phyloP scores from a whole-genome alignment of 176 grass and related monocot genomes.

The Paspalum vaginatum region DNA sequence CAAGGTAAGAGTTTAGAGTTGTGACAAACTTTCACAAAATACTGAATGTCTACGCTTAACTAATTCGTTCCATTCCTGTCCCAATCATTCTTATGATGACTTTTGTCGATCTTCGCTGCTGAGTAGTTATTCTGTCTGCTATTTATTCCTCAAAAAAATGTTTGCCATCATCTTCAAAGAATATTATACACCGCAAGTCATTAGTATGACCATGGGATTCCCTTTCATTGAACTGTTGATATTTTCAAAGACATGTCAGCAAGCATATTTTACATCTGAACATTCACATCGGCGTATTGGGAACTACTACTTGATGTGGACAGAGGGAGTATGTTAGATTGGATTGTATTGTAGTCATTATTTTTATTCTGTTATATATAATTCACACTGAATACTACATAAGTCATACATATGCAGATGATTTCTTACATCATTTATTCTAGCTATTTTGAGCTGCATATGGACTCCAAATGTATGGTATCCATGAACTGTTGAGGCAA shows the following conservation, averaged over 20 bases:
- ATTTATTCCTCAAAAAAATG: background rate
- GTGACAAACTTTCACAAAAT: background rate
- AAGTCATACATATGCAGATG: background rate
- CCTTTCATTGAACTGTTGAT: background rate
- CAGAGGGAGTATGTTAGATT: background rate
- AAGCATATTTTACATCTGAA: background rate
- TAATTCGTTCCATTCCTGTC: background rate
- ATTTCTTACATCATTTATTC: background rate
- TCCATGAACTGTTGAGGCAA: background rate
- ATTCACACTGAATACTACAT: background rate
- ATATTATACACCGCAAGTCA: background rate
- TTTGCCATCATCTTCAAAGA: background rate
- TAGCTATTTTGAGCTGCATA: background rate
- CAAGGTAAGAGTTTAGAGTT: background rate
- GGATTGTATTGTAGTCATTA: background rate
- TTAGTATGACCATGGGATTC: background rate
- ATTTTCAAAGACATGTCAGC: background rate
- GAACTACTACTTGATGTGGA: background rate
- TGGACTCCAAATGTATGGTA: background rate
- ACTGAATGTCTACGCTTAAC: background rate
- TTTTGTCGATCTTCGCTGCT: background rate
- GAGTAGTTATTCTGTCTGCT: background rate
- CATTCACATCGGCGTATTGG: background rate
- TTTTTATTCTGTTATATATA: background rate
- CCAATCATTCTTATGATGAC: background rate